These are phyloP conservation scores for Aspergillus brasiliensis DNA, from an alignment of 2,329 filamentous ascomycete genomes.

Conservation along the genomic window DNA sequence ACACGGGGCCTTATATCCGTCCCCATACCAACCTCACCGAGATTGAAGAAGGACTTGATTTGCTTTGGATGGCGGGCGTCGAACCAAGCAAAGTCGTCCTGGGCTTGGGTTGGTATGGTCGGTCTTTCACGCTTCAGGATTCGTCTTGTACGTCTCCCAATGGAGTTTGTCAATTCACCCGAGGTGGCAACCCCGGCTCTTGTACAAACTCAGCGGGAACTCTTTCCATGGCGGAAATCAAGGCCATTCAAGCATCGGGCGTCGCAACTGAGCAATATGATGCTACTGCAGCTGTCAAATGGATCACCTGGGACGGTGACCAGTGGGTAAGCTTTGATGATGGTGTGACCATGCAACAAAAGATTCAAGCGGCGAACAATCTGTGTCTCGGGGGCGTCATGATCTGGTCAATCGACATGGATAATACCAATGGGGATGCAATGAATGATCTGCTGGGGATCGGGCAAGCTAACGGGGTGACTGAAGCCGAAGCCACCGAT, in stretches of 20 bases:
- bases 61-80: conserved; percentile 51
- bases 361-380: not conserved
- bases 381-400: conserved; percentile 3
- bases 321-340: conserved; percentile 11
- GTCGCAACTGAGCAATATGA: not conserved
- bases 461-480: no score
- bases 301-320: not conserved
- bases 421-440: no score
- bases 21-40: conserved; percentile 28
- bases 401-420: conserved; percentile 9
- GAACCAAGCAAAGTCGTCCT: conserved; percentile 45
- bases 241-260: no score
- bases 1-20: conserved; percentile 15
- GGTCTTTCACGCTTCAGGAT: conserved; percentile 10
- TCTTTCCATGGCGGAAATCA: no score
- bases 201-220: no score
- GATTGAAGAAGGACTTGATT: conserved; percentile 37
- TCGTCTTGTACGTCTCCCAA: no score
- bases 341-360: not conserved
- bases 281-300: not conserved
- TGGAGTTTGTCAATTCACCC: no score
- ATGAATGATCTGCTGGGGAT: no score
- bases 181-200: no score
- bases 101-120: conserved; percentile 51
- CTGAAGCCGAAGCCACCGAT: no score